phyloP scores from a whole-genome alignment of 169 alveolate genomes.

The Fabrea salina region DNA sequence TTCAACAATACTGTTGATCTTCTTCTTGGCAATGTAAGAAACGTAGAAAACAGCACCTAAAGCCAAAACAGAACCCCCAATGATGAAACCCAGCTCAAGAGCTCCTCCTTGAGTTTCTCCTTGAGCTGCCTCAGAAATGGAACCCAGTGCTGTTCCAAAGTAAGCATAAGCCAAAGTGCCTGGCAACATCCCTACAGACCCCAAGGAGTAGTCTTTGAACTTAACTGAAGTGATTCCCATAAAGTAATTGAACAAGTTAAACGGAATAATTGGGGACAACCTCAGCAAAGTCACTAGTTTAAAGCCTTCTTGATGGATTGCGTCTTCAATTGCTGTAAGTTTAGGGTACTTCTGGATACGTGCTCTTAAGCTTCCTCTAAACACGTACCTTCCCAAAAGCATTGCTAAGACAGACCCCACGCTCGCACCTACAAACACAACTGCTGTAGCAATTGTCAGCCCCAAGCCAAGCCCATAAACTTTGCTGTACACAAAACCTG shows the following conservation, averaged over 20 bases:
- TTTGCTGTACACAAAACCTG: constrained; percentile 39
- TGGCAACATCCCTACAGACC: constrained; percentile 58
- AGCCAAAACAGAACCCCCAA: too few species aligned
- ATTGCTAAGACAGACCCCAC: constrained; percentile 42
- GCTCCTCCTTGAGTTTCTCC: too few species aligned
- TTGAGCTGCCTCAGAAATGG: too few species aligned
- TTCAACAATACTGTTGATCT: too few species aligned
- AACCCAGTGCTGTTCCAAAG: too few species aligned
- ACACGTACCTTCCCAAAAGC: constrained; percentile 46
- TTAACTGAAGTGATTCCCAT: constrained; percentile 47
- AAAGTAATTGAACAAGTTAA: constrained; percentile 45
- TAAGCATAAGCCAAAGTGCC: constrained; percentile 41
- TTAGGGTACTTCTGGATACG: constrained; percentile 21
- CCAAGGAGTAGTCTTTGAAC: constrained; percentile 32
- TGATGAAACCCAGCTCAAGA: too few species aligned
- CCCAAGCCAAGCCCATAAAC: constrained; percentile 32
- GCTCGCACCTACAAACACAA: constrained; percentile 47
- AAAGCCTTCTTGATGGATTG: constrained; percentile 38
- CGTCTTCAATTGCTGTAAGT: background rate
- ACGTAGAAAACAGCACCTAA: too few species aligned
- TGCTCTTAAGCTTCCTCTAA: constrained; percentile 34
- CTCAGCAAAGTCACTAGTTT: constrained; percentile 46
- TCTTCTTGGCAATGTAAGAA: too few species aligned
- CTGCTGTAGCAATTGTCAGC: constrained; percentile 14
- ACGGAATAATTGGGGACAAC: constrained; percentile 57